Base-by-base conservation (phyloP, 768 basidiomycete species). In the Phallus indusiatus region DNA sequence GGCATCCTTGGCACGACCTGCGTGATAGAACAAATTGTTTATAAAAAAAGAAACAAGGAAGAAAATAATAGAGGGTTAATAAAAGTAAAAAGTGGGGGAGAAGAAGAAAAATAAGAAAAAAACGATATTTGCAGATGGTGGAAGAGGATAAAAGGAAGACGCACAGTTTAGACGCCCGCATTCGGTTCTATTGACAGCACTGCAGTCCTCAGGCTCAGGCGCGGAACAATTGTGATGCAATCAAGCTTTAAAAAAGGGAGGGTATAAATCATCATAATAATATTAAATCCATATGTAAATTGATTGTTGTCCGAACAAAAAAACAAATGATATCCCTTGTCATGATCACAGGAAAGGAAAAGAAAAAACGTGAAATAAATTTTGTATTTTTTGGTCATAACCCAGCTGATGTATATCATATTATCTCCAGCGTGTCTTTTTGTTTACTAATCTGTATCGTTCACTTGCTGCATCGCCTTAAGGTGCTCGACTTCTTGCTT, bases 1-100 rank as follows among this genome's bases (percentile, higher is more conserved):
- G 64, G 68, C 64, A 67, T 67, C 64, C 63, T 60, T 42, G 12
- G 66, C 72, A 73, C 67, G 69, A 66, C 69, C 67, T 69, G 74
- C 72, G 72, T 73, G 71, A 74, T 71, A 71, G 49, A 46, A 59
- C 53, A 54, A 58, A 60, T 58, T 57, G 42, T 51, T 51, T 51
- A 22, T 11, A 16, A 21, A 60, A 33, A 54, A 66, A 62, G 59
- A 65, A 68, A 67, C 66, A 53, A 67, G 65, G 66, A 61, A 66
- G 54, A 61, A 65, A 64, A 51, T 42, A n/a, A 57, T 34, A 55
- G 37, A 46, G 36, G 28, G 24, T n/a, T 18, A 62, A 52, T 42
- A 52, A 49, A 64, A 54, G 64, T 21, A 59, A 60, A 53, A 53
- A 59, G 36, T 18, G 57, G 56, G 51, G 54, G 54, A 55, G 57